Percentiles rank a stretch among this genome's conserved stretches.
Conservation (phyloP, 176 grass and related monocot genomes). For the Rhynchospora pubera region DNA sequence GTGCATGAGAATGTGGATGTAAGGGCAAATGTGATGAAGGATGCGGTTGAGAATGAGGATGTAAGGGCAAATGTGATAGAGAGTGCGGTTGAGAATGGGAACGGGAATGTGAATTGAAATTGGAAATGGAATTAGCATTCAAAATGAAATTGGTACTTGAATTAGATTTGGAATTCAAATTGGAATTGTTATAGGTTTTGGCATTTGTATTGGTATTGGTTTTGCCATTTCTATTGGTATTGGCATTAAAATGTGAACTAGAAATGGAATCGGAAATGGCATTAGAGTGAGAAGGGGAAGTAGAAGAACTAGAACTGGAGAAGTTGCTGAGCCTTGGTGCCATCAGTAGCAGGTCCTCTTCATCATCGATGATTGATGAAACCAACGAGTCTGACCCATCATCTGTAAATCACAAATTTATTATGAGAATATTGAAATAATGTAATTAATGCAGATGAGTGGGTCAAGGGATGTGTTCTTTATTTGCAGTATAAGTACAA, state of each 20-base stretch:
- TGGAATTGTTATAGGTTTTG: background rate
- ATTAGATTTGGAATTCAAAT: background rate
- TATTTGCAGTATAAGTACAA: background rate
- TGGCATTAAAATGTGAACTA: background rate
- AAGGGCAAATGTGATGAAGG: background rate
- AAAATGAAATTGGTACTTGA: background rate
- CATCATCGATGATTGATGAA: slow-evolving; percentile 50
- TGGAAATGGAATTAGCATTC: background rate
- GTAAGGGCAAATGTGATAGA: background rate
- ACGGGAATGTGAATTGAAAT: background rate
- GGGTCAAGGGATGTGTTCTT: background rate
- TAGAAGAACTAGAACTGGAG: slow-evolving; percentile 4
- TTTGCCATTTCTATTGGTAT: background rate
- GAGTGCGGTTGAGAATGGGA: background rate
- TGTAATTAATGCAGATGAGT: background rate
- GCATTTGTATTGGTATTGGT: no score
- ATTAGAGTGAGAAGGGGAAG: background rate
- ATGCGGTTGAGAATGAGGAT: background rate
- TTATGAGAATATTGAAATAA: background rate
- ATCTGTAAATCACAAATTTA: slow-evolving; percentile 42
- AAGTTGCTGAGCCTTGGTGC: slow-evolving; percentile 1
- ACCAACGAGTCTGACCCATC: slow-evolving; percentile 50
- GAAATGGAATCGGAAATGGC: background rate
- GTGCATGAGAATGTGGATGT: background rate
- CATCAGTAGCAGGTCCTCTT: slow-evolving; percentile 33